Evolutionary conservation across 768 basidiomycete genomes (phyloP).

Genomic region (Dendrothele bispora): DNA sequence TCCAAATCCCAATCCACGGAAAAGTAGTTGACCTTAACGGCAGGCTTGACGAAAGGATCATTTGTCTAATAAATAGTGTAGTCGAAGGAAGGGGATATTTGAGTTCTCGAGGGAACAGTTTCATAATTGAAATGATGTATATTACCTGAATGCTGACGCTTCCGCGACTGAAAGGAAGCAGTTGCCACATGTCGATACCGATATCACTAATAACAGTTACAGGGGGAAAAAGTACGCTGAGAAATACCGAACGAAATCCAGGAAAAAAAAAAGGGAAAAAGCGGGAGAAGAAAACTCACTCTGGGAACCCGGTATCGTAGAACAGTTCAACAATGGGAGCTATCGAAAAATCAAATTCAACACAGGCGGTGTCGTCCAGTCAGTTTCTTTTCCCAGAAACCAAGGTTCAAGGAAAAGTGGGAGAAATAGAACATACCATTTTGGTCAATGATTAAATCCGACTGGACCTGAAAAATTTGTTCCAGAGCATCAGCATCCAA

Average conservation of each 20-base stretch:
- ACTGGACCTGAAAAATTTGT: constrained; percentile 45
- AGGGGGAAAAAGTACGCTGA: no score
- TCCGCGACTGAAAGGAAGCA: constrained; percentile 57
- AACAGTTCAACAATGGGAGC: constrained; percentile 50
- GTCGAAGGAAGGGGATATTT: not conserved
- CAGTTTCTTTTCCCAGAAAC: no score
- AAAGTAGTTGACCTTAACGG: constrained; percentile 53
- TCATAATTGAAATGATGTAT: no score
- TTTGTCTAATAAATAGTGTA: constrained; percentile 30
- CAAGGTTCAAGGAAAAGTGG: no score
- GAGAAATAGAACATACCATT: no score
- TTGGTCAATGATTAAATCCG: constrained; percentile 44
- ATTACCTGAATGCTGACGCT: constrained; percentile 45
- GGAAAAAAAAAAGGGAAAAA: not conserved
- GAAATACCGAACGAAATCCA: not conserved
- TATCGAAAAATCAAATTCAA: no score
- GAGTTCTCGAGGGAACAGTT: no score
- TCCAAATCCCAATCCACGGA: constrained; percentile 46
- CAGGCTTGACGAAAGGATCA: constrained; percentile 47
- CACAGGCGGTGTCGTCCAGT: no score
- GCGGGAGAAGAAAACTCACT: constrained; percentile 27
- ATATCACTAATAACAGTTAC: constrained; percentile 41
- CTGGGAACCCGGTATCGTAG: constrained; percentile 45
- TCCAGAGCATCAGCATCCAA: constrained; percentile 40
- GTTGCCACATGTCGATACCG: constrained; percentile 52